These are phyloP conservation scores for Artemisia argyi DNA, from an alignment of 129 eudicot species.

Conservation along the genomic window DNA sequence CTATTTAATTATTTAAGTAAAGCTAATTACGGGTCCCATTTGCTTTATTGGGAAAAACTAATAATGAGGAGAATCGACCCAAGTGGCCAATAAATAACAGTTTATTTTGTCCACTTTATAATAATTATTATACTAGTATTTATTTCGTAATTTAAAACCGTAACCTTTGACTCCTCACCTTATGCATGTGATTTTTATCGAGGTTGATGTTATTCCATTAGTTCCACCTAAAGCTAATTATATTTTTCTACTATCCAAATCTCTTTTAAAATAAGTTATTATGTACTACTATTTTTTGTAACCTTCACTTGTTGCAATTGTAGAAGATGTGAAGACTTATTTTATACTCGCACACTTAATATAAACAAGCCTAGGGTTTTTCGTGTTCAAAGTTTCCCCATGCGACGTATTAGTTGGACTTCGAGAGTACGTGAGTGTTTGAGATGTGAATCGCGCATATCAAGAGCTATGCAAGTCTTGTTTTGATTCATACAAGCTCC, in stretches of 20 bases:
- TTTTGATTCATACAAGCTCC: too few relatives aligned
- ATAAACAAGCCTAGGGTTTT: too few relatives aligned
- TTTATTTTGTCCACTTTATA: constrained; percentile 30
- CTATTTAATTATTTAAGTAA: neutral
- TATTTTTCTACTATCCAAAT: neutral
- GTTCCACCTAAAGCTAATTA: constrained; percentile 21
- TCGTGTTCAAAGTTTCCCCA: too few relatives aligned
- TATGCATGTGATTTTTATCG: constrained; percentile 41
- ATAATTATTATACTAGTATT: constrained; percentile 4
- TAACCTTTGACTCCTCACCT: constrained; percentile 42
- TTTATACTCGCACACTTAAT: too few relatives aligned
- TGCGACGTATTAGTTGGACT: too few relatives aligned
- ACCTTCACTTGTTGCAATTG: too few relatives aligned
- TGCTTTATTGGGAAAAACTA: constrained; percentile 32
- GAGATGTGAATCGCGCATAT: too few relatives aligned
- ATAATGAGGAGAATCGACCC: constrained; percentile 41
- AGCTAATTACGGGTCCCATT: constrained; percentile 17
- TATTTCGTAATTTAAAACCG: constrained; percentile 16
- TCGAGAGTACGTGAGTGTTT: too few relatives aligned
- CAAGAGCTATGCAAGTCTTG: too few relatives aligned
- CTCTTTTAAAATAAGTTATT: neutral
- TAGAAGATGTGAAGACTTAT: too few relatives aligned
- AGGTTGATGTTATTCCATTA: constrained; percentile 43
- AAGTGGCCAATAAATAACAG: constrained; percentile 14
- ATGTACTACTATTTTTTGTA: neutral